phyloP scores from a whole-genome alignment of 257 asterid species.

The Primulina tabacum region DNA sequence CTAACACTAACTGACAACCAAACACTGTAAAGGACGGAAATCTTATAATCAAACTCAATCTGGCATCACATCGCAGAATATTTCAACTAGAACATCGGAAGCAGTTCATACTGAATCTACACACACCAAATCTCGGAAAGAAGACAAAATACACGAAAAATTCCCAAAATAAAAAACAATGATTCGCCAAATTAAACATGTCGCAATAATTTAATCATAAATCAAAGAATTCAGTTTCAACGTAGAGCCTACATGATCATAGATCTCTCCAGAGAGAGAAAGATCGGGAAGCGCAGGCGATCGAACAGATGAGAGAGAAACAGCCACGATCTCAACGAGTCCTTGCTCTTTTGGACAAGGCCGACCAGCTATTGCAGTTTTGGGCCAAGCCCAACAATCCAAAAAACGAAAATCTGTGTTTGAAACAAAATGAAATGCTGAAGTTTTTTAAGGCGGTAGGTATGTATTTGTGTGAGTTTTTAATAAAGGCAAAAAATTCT shows the following conservation, averaged over 20 bases:
- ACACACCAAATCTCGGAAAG: conserved; percentile 14
- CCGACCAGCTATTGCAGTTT: not conserved
- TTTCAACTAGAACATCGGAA: conserved; percentile 12
- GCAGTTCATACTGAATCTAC: conserved; percentile 25
- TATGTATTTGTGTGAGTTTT: not conserved
- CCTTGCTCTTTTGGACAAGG: not conserved
- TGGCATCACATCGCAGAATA: conserved; percentile 19
- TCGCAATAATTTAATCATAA: conserved; percentile 15
- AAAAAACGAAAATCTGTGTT: not conserved
- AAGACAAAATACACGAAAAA: conserved; percentile 2
- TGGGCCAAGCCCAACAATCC: not conserved
- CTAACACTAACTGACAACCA: too few relatives aligned
- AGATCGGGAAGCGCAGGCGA: conserved; percentile 37
- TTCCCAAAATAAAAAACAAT: conserved; percentile 12
- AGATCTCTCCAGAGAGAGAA: conserved; percentile 43
- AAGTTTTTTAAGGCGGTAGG: not conserved
- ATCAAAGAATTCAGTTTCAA: not conserved
- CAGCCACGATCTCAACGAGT: not conserved
- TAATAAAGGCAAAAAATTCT: too few relatives aligned
- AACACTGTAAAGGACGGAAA: conserved; percentile 3
- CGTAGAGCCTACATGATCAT: conserved; percentile 35
- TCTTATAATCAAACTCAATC: conserved; percentile 7
- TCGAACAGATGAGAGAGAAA: conserved; percentile 18
- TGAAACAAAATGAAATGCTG: too few relatives aligned
- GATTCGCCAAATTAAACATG: conserved; percentile 14